Conservation (phyloP, 2,329 filamentous ascomycete species). For the Zalaria sp. region DNA sequence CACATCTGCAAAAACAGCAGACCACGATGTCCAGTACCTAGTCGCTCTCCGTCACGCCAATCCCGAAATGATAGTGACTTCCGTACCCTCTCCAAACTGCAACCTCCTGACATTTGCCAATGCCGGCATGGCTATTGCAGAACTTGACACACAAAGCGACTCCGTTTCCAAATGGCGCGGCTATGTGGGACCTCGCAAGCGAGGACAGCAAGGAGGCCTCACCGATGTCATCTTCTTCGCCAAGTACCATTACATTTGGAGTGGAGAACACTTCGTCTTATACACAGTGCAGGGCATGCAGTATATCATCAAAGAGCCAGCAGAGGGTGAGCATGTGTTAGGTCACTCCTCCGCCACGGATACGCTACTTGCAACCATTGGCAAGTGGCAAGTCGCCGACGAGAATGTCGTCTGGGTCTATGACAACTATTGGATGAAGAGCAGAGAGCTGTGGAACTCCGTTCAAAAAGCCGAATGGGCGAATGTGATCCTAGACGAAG, state of each 20-base stretch:
- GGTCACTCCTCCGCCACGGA: conserved; percentile 23
- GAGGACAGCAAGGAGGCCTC: conserved; percentile 16
- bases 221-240: conserved; percentile 25
- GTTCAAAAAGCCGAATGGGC: conserved; percentile 29
- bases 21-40: conserved; percentile 25
- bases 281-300: conserved; percentile 22
- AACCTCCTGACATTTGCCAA: conserved; percentile 23
- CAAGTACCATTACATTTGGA: conserved; percentile 25
- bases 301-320: conserved; percentile 26
- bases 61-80: conserved; percentile 23
- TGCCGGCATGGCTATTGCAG: conserved; percentile 24
- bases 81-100: conserved; percentile 16
- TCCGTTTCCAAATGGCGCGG: conserved; percentile 23
- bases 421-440: conserved; percentile 27
- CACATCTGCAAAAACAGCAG: conserved; percentile 20
- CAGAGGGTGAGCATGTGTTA: conserved; percentile 15
- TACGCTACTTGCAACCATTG: conserved; percentile 22
- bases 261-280: conserved; percentile 24
- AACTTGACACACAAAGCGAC: conserved; percentile 23
- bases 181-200: conserved; percentile 18
- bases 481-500: conserved; percentile 31
- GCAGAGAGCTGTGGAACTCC: conserved; percentile 22
- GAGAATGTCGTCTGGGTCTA: conserved; percentile 29
- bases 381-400: conserved; percentile 20
- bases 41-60: conserved; percentile 20